phyloP scores from a whole-genome alignment of 2,329 filamentous ascomycete genomes.

The Aspergillus thermomutatus region DNA sequence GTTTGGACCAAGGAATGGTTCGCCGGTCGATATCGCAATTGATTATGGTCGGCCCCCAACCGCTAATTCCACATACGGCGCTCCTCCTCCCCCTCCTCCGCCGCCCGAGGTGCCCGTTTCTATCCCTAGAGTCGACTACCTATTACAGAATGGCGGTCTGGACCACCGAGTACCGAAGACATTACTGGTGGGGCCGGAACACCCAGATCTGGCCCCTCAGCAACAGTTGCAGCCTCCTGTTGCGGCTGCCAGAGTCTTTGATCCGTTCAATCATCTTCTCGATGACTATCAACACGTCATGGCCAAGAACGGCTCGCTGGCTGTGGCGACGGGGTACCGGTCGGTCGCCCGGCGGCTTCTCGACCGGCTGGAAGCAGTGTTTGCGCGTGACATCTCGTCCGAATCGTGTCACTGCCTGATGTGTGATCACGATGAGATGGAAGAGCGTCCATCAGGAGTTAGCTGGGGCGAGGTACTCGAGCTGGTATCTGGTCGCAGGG shows the following conservation, averaged over 20 bases:
- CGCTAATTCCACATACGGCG: slow-evolving; percentile 29
- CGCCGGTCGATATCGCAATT: slow-evolving; percentile 35
- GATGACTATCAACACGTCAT: slow-evolving; percentile 84
- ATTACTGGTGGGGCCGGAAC: slow-evolving; percentile 53
- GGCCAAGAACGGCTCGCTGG: slow-evolving; percentile 78
- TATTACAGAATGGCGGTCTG: slow-evolving; percentile 84
- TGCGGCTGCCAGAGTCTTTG: slow-evolving; percentile 72
- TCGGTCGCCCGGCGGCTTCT: slow-evolving; percentile 88
- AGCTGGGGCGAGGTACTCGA: slow-evolving; percentile 97
- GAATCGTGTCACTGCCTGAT: slow-evolving; percentile 84
- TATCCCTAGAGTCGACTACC: slow-evolving; percentile 82
- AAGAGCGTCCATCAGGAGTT: slow-evolving; percentile 60
- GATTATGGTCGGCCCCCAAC: slow-evolving; percentile 32
- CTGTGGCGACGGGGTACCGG: slow-evolving; percentile 90
- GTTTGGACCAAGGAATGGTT: slow-evolving; percentile 17
- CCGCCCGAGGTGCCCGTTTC: slow-evolving; percentile 64
- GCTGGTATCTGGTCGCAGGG: slow-evolving; percentile 81
- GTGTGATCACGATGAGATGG: slow-evolving; percentile 64
- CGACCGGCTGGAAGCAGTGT: slow-evolving; percentile 89
- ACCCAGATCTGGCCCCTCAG: slow-evolving; percentile 58
- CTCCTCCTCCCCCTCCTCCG: slow-evolving; percentile 70
- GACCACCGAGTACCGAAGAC: slow-evolving; percentile 67
- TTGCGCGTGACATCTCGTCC: slow-evolving; percentile 83
- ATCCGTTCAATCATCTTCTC: slow-evolving; percentile 75
- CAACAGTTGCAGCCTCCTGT: slow-evolving; percentile 60